Evolutionary conservation across 768 basidiomycete species (phyloP), one percentile per base, ranked within the genome.

Genomic region (Cubamyces lactineus): DNA sequence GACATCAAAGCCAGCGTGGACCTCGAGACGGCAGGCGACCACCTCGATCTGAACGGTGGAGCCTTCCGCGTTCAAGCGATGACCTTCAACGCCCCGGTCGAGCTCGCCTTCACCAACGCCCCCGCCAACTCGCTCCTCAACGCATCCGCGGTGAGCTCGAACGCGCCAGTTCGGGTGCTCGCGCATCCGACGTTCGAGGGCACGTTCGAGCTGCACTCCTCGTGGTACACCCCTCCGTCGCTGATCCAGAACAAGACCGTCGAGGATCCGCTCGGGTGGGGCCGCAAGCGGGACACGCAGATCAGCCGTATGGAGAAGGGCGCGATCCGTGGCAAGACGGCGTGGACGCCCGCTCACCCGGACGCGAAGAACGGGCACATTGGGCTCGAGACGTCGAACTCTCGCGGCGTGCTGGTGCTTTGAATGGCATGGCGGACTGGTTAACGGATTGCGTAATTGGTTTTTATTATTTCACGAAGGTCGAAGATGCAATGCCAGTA

Each of bases 161-260:
- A 82, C 66, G 63, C 71, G 11, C 74, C 21, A 1, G 69, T 73
- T 11, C 55, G 63, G 16, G 68, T 74, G 0, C 50, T 57, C 41
- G 71, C 81, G 4, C 74, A 77, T 50, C 53, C 66, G 24, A 75
- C 77, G 2, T 83, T 74, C 61, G 82, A 83, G 59, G 82, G 82
- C 34, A 57, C 52, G 7, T 80, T 80, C 69, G 61, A 60, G n/a
- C 55, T 78, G 34, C 49, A 53, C 30, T 74, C 74, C 1, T 53
- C 73, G 28, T 61, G 73, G 38, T 66, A 43, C 62, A 66, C 70
- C 16, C 13, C 53, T 0, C 66, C 63, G 17, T 12, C 24, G 8
- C 67, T 80, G 17, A 45, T 70, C 48, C 48, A 19, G 38, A 53
- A 26, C 24, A 38, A 26, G 30, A 56, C 62, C 16, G 71, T 68